phyloP scores from a whole-genome alignment of 1,284 basidiomycete genomes.

The Rhodotorula mucilaginosa region DNA sequence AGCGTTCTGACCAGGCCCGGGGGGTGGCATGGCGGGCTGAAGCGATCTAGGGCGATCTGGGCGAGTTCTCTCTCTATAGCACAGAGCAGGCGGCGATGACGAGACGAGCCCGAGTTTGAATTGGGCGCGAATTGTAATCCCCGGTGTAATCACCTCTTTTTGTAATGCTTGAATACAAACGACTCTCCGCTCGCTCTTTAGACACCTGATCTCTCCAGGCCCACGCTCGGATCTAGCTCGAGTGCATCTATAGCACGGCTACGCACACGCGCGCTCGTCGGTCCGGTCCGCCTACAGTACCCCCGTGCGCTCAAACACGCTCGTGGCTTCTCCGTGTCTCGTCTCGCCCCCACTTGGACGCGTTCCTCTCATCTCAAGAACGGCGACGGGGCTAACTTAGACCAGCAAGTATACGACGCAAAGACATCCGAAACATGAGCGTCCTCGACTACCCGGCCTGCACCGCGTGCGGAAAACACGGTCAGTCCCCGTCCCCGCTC shows the following conservation, averaged over 20 bases:
- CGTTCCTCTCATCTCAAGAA: no score
- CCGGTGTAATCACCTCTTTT: no score
- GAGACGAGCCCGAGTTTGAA: no score
- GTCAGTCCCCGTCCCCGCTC: background rate
- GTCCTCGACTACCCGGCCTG: background rate
- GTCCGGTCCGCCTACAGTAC: background rate
- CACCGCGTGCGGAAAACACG: conserved; percentile 5
- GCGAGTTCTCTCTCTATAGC: background rate
- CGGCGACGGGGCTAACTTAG: no score
- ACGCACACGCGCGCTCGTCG: background rate
- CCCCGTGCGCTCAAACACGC: background rate
- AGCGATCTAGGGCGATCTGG: background rate
- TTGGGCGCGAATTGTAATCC: no score
- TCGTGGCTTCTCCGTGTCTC: background rate
- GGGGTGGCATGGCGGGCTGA: conserved; percentile 26
- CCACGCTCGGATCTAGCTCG: no score
- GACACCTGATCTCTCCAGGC: no score
- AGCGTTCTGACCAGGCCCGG: background rate
- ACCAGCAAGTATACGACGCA: no score
- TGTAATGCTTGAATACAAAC: no score
- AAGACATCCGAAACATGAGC: background rate
- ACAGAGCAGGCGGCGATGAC: background rate
- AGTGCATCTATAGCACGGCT: no score
- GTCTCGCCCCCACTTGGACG: no score
- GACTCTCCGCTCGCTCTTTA: no score